Conservation (phyloP, 441 rosid species). For the Gossypium trilobum region DNA sequence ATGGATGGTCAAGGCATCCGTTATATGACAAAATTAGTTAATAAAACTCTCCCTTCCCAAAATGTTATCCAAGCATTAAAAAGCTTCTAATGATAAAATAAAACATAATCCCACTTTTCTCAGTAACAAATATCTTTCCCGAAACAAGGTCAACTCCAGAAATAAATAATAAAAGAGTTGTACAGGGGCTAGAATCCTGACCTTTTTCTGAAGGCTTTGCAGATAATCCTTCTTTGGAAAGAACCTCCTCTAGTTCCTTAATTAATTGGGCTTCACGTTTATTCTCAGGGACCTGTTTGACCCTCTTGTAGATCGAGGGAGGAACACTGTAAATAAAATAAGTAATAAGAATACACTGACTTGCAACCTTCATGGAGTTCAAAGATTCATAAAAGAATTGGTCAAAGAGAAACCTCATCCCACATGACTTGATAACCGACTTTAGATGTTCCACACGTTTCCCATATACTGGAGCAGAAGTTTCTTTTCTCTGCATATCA, state of each 20-base stretch:
- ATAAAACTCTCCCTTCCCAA: background rate
- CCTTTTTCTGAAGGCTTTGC: conserved; percentile 79
- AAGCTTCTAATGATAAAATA: background rate
- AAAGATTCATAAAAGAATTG: background rate
- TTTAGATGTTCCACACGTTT: conserved; percentile 74
- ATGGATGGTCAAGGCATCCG: background rate
- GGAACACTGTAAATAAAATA: conserved; percentile 45
- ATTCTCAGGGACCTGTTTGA: conserved; percentile 72
- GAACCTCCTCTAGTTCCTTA: conserved; percentile 70
- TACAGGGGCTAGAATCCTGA: conserved; percentile 20
- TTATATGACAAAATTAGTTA: background rate
- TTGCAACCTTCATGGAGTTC: conserved; percentile 15
- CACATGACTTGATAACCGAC: conserved; percentile 73
- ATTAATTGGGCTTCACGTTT: conserved; percentile 63
- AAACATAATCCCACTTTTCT: background rate
- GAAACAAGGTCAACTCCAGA: background rate
- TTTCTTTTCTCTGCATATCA: conserved; percentile 57
- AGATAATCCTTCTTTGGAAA: conserved; percentile 81
- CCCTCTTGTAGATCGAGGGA: conserved; percentile 70
- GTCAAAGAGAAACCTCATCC: conserved; percentile 49
- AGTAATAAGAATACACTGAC: background rate
- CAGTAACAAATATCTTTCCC: background rate
- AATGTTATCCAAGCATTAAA: background rate
- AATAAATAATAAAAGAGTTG: background rate
- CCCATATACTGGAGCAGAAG: conserved; percentile 51